A percentile compares a stretch with the other conserved stretches of the same genome.
phyloP scores from a whole-genome alignment of 2,329 filamentous ascomycete genomes.

The Lachnellula subtilissima region DNA sequence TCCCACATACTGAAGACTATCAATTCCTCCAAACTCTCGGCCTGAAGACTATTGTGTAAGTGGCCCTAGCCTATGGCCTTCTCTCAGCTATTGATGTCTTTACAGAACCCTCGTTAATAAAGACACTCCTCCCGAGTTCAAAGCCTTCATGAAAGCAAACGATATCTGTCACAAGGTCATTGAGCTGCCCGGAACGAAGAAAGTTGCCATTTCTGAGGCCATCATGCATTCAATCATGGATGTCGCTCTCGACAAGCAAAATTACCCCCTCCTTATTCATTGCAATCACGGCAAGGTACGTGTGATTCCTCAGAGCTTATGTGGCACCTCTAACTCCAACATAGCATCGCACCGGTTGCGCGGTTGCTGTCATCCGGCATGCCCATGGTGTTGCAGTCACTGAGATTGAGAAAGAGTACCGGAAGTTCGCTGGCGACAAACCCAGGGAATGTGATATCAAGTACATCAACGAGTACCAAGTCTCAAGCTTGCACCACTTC shows the following conservation, averaged over 20 bases:
- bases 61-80: slow-evolving; percentile 8
- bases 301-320: slow-evolving; percentile 1
- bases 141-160: slow-evolving; percentile 59
- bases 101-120: slow-evolving; percentile 59
- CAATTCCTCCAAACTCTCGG: slow-evolving; percentile 61
- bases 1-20: slow-evolving; percentile 67
- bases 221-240: slow-evolving; percentile 68
- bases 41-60: slow-evolving; percentile 76
- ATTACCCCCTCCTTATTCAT: slow-evolving; percentile 80
- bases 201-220: slow-evolving; percentile 59
- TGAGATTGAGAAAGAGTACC: slow-evolving; percentile 68
- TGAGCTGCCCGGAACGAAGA: slow-evolving; percentile 84
- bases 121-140: slow-evolving; percentile 49
- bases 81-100: slow-evolving; percentile 11
- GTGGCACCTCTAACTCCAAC: slow-evolving; percentile 11
- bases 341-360: slow-evolving; percentile 82
- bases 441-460: slow-evolving; percentile 54
- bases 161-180: slow-evolving; percentile 70
- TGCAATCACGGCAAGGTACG: slow-evolving; percentile 84
- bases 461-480: slow-evolving; percentile 50
- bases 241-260: slow-evolving; percentile 64
- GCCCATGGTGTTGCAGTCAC: slow-evolving; percentile 61
- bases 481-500: slow-evolving; percentile 36
- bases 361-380: slow-evolving; percentile 75
- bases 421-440: slow-evolving; percentile 57